Conservation (phyloP, 1,139 yeast species). For the Kodamaea ohmeri region DNA sequence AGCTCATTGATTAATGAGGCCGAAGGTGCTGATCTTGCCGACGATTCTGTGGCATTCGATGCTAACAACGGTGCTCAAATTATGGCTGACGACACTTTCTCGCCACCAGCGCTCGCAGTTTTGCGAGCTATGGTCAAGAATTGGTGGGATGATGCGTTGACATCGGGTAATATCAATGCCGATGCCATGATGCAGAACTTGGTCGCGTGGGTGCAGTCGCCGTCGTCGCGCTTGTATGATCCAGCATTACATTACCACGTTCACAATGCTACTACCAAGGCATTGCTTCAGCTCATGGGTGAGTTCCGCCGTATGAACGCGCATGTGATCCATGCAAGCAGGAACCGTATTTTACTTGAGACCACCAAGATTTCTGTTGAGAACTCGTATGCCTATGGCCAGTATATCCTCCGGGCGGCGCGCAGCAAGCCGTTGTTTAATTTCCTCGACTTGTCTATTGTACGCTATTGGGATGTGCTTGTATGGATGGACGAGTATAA, state of each 20-base stretch:
- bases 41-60: slow-evolving; percentile 42
- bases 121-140: slow-evolving; percentile 73
- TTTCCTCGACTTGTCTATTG: slow-evolving; percentile 71
- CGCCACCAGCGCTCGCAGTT: slow-evolving; percentile 69
- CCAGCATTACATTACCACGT: slow-evolving; percentile 81
- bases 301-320: slow-evolving; percentile 82
- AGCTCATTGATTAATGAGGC: slow-evolving; percentile 84
- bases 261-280: slow-evolving; percentile 81
- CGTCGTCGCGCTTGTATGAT: slow-evolving; percentile 72
- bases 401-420: slow-evolving; percentile 75
- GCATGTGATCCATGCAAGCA: slow-evolving; percentile 73
- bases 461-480: slow-evolving; percentile 84
- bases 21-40: slow-evolving; percentile 81
- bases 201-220: slow-evolving; percentile 83
- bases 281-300: slow-evolving; percentile 74
- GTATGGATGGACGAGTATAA: slow-evolving; percentile 95
- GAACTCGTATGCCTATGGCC: slow-evolving; percentile 91
- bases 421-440: slow-evolving; percentile 80
- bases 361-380: slow-evolving; percentile 80
- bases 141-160: slow-evolving; percentile 94
- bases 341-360: slow-evolving; percentile 69
- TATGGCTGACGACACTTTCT: slow-evolving; percentile 74
- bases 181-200: slow-evolving; percentile 83
- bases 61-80: slow-evolving; percentile 49
- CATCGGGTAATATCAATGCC: slow-evolving; percentile 65